A percentile compares a stretch with the other conserved stretches of the same genome.
Conservation (phyloP, 2,329 filamentous ascomycete genomes). For the Paracoccidioides brasiliensis region DNA sequence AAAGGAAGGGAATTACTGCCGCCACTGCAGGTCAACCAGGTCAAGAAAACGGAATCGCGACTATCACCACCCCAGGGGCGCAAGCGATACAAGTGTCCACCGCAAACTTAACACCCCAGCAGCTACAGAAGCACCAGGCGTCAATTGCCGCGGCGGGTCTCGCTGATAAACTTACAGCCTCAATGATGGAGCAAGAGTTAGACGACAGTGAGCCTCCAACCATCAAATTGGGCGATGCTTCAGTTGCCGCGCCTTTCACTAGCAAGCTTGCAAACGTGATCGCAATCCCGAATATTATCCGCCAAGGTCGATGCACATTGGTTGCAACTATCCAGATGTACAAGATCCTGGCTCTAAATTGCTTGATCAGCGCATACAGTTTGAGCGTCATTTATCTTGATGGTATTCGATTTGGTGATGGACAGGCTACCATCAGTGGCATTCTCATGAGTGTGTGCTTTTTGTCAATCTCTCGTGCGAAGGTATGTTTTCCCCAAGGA, state of each 20-base stretch:
- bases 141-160: conserved; percentile 61
- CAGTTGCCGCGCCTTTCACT: conserved; percentile 92
- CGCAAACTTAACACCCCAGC: conserved; percentile 37
- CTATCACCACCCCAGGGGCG: conserved; percentile 54
- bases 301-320: conserved; percentile 91
- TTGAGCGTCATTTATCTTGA: conserved; percentile 91
- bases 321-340: conserved; percentile 99
- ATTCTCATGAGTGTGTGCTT: conserved; percentile 99
- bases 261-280: conserved; percentile 95
- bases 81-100: conserved; percentile 43
- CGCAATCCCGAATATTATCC: conserved; percentile 94
- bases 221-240: conserved; percentile 93
- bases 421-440: conserved; percentile 94
- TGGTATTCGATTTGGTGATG: conserved; percentile 97
- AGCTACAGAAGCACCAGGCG: conserved; percentile 43
- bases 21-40: conserved; percentile 38
- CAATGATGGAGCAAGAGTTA: conserved; percentile 82
- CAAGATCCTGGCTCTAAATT: conserved; percentile 97
- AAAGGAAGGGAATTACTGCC: conserved; percentile 50
- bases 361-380: conserved; percentile 94
- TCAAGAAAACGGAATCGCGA: conserved; percentile 44
- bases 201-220: conserved; percentile 84
- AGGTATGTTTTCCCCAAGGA: conserved; percentile 37
- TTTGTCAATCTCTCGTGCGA: conserved; percentile 93
- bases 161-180: conserved; percentile 72